A percentile compares a stretch with the other conserved stretches of the same genome.
phyloP scores from a whole-genome alignment of 2,329 filamentous ascomycete genomes.

The Trichoderma polysporum region DNA sequence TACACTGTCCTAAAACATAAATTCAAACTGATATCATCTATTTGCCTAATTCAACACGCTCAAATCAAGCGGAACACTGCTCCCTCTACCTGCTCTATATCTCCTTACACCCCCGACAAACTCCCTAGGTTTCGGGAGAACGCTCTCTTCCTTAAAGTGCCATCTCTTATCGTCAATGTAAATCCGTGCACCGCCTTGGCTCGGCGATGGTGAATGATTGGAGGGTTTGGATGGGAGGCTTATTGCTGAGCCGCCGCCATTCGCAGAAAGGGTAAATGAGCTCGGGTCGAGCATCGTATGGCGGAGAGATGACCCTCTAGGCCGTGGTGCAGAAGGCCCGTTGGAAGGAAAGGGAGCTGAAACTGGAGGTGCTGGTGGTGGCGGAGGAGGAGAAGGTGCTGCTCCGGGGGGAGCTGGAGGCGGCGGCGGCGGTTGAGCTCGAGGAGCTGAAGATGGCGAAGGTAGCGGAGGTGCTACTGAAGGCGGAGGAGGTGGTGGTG shows the following conservation, averaged over 20 bases:
- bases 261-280: slow-evolving; percentile 67
- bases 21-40: slow-evolving; percentile 14
- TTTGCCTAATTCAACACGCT: slow-evolving; percentile 39
- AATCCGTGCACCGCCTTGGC: slow-evolving; percentile 40
- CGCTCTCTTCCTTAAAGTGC: slow-evolving; percentile 79
- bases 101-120: slow-evolving; percentile 72
- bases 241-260: slow-evolving; percentile 59
- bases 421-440: slow-evolving; percentile 25
- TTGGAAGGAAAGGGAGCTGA: slow-evolving; percentile 25
- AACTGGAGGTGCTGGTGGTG: slow-evolving; percentile 23
- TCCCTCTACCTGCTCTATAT: slow-evolving; percentile 88
- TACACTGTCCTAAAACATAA: neutral
- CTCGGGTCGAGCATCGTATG: slow-evolving; percentile 71
- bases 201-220: slow-evolving; percentile 33
- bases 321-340: slow-evolving; percentile 36
- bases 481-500: slow-evolving; percentile 41
- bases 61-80: slow-evolving; percentile 89
- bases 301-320: slow-evolving; percentile 50
- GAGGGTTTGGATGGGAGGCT: slow-evolving; percentile 44
- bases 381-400: slow-evolving; percentile 35
- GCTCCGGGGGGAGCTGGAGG: slow-evolving; percentile 33
- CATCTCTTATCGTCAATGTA: slow-evolving; percentile 77
- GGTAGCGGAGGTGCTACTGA: slow-evolving; percentile 38
- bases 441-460: slow-evolving; percentile 27
- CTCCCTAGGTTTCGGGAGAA: slow-evolving; percentile 80